A percentile compares a stretch with the other conserved stretches of the same genome.
These are phyloP conservation scores for Datisca glomerata DNA, from an alignment of 306 rosid species.

Conservation along the genomic window DNA sequence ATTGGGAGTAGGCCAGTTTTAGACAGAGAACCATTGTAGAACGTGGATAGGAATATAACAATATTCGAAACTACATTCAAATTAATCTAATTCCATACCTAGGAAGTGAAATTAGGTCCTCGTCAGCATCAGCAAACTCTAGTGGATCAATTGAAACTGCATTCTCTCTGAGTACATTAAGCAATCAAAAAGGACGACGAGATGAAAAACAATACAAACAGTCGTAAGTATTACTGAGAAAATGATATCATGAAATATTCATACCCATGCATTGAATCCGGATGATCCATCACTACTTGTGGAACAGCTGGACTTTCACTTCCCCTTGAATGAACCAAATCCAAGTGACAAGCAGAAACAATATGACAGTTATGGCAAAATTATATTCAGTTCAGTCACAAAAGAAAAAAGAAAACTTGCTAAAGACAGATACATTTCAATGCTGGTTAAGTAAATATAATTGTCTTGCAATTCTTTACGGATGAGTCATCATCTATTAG, in stretches of 20 bases:
- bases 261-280: constrained; percentile 2
- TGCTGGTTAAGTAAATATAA: no score
- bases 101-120: constrained; percentile 4
- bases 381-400: no score
- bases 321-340: background rate
- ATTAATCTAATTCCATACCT: constrained; percentile 1
- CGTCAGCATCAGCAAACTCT: constrained; percentile 8
- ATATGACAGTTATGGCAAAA: no score
- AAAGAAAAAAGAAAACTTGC: no score
- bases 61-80: no score
- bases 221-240: background rate
- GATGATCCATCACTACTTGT: background rate
- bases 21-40: no score
- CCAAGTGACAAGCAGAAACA: background rate
- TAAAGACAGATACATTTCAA: no score
- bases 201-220: background rate
- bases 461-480: no score
- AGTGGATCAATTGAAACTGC: constrained; percentile 2
- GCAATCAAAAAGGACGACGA: background rate
- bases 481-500: no score
- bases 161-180: background rate
- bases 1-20: no score
- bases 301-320: constrained; percentile 4
- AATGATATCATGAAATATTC: background rate
- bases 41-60: no score